Conservation (phyloP, 108 stramenopile genomes). For the Skeletonema menzelii region DNA sequence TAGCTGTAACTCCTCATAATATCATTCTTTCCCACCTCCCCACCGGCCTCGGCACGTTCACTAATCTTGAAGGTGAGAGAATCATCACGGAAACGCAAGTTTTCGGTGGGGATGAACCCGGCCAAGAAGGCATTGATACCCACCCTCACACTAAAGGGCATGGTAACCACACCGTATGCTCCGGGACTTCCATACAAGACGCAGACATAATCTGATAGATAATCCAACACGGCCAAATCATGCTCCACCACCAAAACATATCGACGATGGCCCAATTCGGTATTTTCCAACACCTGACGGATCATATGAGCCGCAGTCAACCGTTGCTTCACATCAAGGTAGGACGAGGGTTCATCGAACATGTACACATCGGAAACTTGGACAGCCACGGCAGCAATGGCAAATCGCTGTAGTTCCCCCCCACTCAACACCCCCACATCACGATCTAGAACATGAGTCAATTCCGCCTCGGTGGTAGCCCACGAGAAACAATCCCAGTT, state of each 20-base stretch:
- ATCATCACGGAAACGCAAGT: constrained; percentile 97
- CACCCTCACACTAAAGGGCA: constrained; percentile 97
- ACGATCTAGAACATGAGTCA: constrained; percentile 92
- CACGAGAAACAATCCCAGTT: constrained; percentile 72
- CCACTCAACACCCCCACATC: constrained; percentile 94
- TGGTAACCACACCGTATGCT: constrained; percentile 99
- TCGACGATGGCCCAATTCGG: constrained; percentile 71
- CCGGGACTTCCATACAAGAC: constrained; percentile 95
- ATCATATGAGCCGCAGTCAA: constrained; percentile 96
- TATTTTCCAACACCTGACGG: constrained; percentile 81
- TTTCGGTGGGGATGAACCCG: constrained; percentile 98
- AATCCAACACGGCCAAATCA: constrained; percentile 99
- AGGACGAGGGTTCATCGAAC: constrained; percentile 99
- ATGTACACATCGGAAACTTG: constrained; percentile 98
- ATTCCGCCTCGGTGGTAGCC: constrained; percentile 81
- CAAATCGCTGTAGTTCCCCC: constrained; percentile 99
- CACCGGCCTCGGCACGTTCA: constrained; percentile 73
- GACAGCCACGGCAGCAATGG: constrained; percentile 91
- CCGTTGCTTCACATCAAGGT: constrained; percentile 99
- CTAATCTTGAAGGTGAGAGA: constrained; percentile 96
- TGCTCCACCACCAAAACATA: constrained; percentile 99
- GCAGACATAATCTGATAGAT: constrained; percentile 98
- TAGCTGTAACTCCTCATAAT: constrained; percentile 86
- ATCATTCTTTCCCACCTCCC: constrained; percentile 63
- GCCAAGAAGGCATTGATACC: constrained; percentile 99